phyloP scores from a whole-genome alignment of 352 stramenopile genomes.

The Globisporangium abappressorium region DNA sequence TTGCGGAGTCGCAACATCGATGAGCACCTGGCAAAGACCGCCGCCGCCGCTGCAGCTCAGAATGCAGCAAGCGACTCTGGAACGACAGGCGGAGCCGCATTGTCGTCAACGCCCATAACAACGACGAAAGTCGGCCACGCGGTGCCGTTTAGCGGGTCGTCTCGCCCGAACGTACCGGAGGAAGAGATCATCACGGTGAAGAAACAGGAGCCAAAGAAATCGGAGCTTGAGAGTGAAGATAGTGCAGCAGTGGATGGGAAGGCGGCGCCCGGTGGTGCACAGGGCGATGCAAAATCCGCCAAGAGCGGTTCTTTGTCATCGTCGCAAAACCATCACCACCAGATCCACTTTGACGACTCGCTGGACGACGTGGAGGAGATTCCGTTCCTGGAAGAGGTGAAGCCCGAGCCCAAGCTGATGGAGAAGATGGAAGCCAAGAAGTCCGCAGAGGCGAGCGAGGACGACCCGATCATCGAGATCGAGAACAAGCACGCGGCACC shows the following conservation, averaged over 20 bases:
- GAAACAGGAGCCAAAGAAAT: slow-evolving; percentile 45
- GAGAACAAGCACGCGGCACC: slow-evolving; percentile 45
- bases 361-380: slow-evolving; percentile 83
- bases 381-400: slow-evolving; percentile 62
- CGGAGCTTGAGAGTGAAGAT: slow-evolving; percentile 23
- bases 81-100: not conserved
- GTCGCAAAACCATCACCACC: slow-evolving; percentile 10
- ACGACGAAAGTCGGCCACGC: slow-evolving; percentile 38
- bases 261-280: not conserved
- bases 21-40: slow-evolving; percentile 15
- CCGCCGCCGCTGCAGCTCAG: not conserved
- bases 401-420: slow-evolving; percentile 35
- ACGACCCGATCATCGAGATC: slow-evolving; percentile 58
- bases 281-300: slow-evolving; percentile 13
- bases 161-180: slow-evolving; percentile 51
- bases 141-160: slow-evolving; percentile 51
- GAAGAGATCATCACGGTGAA: slow-evolving; percentile 73
- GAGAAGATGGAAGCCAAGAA: slow-evolving; percentile 21
- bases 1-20: slow-evolving; percentile 20
- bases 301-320: slow-evolving; percentile 13
- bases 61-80: not conserved
- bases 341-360: slow-evolving; percentile 46
- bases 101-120: not conserved
- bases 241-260: not conserved
- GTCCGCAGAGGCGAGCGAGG: slow-evolving; percentile 23